A percentile compares a stretch with the other conserved stretches of the same genome.
phyloP scores from a whole-genome alignment of 495 filamentous ascomycete species.

The Staphylotrichum tortipilum region DNA sequence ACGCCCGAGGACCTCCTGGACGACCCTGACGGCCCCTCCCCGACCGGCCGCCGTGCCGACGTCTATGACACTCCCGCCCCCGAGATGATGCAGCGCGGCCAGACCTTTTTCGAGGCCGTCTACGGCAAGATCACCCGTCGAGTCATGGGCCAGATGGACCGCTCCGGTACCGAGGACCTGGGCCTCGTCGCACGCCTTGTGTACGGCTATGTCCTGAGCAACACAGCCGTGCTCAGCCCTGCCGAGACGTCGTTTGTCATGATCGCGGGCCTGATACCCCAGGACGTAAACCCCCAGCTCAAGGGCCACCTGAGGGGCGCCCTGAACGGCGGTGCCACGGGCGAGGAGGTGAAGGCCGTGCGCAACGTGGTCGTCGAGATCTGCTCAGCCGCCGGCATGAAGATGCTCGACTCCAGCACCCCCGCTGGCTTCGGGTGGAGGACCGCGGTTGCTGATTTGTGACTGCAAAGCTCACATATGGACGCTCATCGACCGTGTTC shows the following conservation, averaged over 20 bases:
- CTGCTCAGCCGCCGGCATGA: slow-evolving; percentile 43
- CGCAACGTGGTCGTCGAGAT: slow-evolving; percentile 41
- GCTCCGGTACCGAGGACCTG: slow-evolving; percentile 46
- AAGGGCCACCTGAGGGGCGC: slow-evolving; percentile 49
- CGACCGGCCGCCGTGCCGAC: slow-evolving; percentile 33
- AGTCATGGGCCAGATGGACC: slow-evolving; percentile 47
- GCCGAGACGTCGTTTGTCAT: slow-evolving; percentile 46
- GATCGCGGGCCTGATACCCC: slow-evolving; percentile 48
- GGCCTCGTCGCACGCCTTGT: slow-evolving; percentile 42
- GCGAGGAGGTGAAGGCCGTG: slow-evolving; percentile 45
- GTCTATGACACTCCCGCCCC: slow-evolving; percentile 28
- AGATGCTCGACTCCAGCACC: slow-evolving; percentile 18
- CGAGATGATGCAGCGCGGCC: slow-evolving; percentile 38
- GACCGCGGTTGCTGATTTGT: slow-evolving; percentile 29
- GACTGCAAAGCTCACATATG: background rate
- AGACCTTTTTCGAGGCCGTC: slow-evolving; percentile 41
- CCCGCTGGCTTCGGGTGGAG: slow-evolving; percentile 38
- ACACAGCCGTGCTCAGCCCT: slow-evolving; percentile 36
- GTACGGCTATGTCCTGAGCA: slow-evolving; percentile 46
- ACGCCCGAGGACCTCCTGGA: slow-evolving; percentile 42
- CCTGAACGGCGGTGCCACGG: slow-evolving; percentile 44
- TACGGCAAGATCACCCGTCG: slow-evolving; percentile 45
- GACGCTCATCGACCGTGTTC: no score
- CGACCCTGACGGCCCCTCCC: slow-evolving; percentile 31
- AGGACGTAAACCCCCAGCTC: slow-evolving; percentile 49